phyloP scores from a whole-genome alignment of 2,329 filamentous ascomycete species.

The Chrysosporium keratinophilum region DNA sequence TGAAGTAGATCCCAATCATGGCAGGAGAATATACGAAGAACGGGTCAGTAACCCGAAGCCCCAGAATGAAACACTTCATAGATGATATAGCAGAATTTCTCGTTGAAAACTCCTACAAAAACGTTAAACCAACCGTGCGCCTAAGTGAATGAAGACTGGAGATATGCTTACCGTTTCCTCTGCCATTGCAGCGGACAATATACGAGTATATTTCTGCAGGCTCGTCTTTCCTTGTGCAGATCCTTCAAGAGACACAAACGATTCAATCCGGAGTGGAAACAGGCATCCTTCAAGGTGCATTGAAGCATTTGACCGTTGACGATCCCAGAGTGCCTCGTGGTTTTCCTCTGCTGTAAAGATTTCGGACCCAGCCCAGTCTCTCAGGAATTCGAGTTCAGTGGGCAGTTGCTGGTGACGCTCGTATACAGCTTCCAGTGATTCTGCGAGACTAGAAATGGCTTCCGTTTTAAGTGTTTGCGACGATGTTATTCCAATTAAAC shows the following conservation, averaged over 20 bases:
- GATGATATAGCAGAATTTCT: constrained; percentile 31
- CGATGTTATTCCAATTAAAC: constrained; percentile 22
- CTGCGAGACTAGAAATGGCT: constrained; percentile 28
- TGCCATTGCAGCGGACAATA: constrained; percentile 30
- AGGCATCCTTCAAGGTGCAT: constrained; percentile 32
- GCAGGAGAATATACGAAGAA: constrained; percentile 20
- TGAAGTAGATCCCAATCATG: constrained; percentile 50
- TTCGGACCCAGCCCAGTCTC: constrained; percentile 6
- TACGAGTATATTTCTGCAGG: constrained; percentile 26
- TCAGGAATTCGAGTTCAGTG: constrained; percentile 20
- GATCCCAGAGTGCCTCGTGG: constrained; percentile 24
- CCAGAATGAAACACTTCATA: constrained; percentile 26
- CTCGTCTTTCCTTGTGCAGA: constrained; percentile 18
- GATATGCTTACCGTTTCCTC: constrained; percentile 32
- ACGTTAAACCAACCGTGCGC: neutral
- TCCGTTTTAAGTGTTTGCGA: constrained; percentile 23
- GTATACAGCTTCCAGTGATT: constrained; percentile 22
- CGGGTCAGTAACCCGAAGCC: constrained; percentile 33
- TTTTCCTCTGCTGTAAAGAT: constrained; percentile 12
- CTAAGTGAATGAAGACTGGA: neutral
- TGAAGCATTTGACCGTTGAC: constrained; percentile 30
- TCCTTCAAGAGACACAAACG: constrained; percentile 12
- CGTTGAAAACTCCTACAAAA: constrained; percentile 32
- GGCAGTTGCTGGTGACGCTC: constrained; percentile 18
- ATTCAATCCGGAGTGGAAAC: constrained; percentile 22